A percentile compares a stretch with the other conserved stretches of the same genome.
Evolutionary conservation across 2,329 filamentous ascomycete species (phyloP).

Genomic region (Clarireedia homoeocarpa): DNA sequence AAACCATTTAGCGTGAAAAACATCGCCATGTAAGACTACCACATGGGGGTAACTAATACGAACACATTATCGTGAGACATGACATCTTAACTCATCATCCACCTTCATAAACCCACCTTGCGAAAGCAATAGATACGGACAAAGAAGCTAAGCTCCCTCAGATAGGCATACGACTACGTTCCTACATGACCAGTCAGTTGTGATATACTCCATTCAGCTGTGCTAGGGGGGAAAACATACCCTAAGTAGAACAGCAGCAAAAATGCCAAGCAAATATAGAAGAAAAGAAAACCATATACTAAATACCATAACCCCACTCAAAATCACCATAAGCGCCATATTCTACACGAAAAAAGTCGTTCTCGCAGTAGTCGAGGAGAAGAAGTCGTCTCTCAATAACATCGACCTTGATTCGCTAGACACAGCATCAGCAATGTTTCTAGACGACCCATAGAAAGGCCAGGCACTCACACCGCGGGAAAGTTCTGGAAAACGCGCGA

Average conservation of each 20-base stretch:
- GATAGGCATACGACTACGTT: not conserved
- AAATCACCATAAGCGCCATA: slow-evolving; percentile 7
- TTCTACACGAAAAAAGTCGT: slow-evolving; percentile 5
- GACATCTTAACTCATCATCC: not conserved
- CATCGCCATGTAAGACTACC: not conserved
- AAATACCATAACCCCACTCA: slow-evolving; percentile 9
- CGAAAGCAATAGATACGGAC: not conserved
- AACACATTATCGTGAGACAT: not conserved
- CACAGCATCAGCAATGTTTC: not conserved
- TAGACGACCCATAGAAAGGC: not conserved
- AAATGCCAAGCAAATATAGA: not conserved
- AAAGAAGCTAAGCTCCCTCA: not conserved
- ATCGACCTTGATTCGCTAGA: slow-evolving; percentile 1
- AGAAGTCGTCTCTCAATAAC: slow-evolving; percentile 1
- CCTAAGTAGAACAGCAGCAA: not conserved
- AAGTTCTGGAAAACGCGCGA: slow-evolving; percentile 3
- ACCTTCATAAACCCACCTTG: not conserved
- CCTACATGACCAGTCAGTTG: not conserved
- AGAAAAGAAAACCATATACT: not conserved
- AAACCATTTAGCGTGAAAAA: not conserved
- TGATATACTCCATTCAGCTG: not conserved
- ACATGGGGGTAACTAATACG: not conserved
- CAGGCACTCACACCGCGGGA: not conserved
- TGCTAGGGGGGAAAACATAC: not conserved
- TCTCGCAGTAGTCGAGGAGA: slow-evolving; percentile 5